phyloP scores from a whole-genome alignment of 495 filamentous ascomycete species.

The Alectoria sarmentosa region DNA sequence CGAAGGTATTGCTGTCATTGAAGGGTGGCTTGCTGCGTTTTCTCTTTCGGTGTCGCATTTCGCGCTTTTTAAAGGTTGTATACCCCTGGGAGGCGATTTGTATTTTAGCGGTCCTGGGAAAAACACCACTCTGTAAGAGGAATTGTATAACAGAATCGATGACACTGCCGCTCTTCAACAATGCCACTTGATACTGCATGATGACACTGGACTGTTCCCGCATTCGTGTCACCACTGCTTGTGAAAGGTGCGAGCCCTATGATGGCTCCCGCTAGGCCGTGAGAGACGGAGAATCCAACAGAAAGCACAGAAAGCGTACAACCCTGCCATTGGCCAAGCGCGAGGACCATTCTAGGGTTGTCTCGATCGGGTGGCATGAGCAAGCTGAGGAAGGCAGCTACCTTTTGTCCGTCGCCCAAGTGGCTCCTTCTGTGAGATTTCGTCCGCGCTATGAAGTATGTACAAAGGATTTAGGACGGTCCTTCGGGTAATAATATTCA shows the following conservation, averaged over 20 bases:
- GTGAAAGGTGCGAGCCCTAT: not conserved
- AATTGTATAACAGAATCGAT: not conserved
- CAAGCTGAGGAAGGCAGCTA: not conserved
- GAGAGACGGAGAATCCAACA: not conserved
- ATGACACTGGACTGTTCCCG: conserved; percentile 7
- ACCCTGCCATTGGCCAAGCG: not conserved
- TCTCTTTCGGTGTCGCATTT: not conserved
- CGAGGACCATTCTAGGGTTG: not conserved
- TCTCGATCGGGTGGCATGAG: not conserved
- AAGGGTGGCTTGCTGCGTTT: not conserved
- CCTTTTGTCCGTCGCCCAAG: not conserved
- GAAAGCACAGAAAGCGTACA: not conserved
- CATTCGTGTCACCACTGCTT: not conserved
- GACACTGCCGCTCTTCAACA: not conserved
- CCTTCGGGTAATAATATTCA: not conserved
- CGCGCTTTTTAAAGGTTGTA: not conserved
- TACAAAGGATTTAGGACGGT: not conserved
- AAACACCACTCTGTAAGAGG: not conserved
- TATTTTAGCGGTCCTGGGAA: not conserved
- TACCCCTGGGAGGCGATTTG: not conserved
- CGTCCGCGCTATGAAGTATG: not conserved
- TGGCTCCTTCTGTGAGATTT: not conserved
- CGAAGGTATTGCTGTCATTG: not conserved
- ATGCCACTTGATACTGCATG: conserved; percentile 9
- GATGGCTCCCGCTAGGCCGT: not conserved